phyloP scores from a whole-genome alignment of 169 alveolate species.

The Miamiensis avidus region DNA sequence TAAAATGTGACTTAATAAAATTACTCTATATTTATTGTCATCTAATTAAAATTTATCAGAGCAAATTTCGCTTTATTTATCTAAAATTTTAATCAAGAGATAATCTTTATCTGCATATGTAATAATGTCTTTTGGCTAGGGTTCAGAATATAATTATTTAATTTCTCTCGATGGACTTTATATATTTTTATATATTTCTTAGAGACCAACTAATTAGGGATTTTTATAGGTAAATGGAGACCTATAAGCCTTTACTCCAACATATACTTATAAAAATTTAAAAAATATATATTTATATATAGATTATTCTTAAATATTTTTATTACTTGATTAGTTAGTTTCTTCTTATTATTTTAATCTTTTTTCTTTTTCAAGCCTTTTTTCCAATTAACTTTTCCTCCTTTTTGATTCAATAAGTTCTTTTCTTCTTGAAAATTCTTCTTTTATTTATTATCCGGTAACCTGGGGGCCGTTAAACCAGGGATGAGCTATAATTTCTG shows the following conservation, averaged over 20 bases:
- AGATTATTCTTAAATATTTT: background rate
- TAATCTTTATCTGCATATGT: background rate
- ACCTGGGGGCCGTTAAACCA: constrained; percentile 54
- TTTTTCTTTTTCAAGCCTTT: background rate
- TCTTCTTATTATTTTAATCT: background rate
- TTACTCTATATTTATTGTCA: background rate
- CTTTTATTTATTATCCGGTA: constrained; percentile 12
- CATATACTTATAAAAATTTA: too few species aligned
- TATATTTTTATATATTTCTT: too few species aligned
- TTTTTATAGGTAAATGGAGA: too few species aligned
- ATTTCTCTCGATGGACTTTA: background rate
- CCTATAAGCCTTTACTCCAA: too few species aligned
- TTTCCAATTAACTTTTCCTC: too few species aligned
- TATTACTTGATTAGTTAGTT: background rate
- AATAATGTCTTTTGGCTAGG: background rate
- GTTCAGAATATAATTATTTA: too few species aligned
- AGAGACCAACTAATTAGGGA: background rate
- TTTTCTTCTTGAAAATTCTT: constrained; percentile 27
- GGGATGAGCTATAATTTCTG: constrained; percentile 62
- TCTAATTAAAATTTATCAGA: background rate
- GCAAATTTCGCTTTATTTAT: background rate
- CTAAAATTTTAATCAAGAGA: background rate
- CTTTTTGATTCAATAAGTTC: background rate
- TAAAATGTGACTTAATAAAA: background rate
- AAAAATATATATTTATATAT: too few species aligned